Conservation (phyloP, 2,329 filamentous ascomycete genomes). For the Calonectria montana region DNA sequence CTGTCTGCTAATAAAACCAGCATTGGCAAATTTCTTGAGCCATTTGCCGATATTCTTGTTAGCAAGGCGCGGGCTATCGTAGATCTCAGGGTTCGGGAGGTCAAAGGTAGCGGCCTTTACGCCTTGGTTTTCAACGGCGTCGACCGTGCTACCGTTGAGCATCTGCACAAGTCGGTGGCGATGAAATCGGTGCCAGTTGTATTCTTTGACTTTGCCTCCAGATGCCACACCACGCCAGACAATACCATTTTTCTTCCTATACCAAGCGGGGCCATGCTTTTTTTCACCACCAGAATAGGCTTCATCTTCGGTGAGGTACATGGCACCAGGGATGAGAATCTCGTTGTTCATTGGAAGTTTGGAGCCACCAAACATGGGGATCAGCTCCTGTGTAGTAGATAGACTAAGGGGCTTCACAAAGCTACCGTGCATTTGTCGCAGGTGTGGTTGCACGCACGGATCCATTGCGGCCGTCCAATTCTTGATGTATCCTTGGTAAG, state of each 20-base stretch:
- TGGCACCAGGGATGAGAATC: conserved; percentile 72
- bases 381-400: conserved; percentile 63
- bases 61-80: conserved; percentile 53
- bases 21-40: conserved; percentile 53
- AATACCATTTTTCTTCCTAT: conserved; percentile 64
- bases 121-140: conserved; percentile 55
- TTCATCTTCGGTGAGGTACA: conserved; percentile 70
- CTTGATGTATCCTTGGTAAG: conserved; percentile 61
- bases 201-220: conserved; percentile 62
- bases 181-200: conserved; percentile 76
- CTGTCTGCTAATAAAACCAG: conserved; percentile 56
- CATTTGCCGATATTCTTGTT: conserved; percentile 54
- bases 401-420: conserved; percentile 66
- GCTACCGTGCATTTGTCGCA: conserved; percentile 65
- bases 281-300: conserved; percentile 68
- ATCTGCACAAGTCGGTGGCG: conserved; percentile 78
- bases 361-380: conserved; percentile 72
- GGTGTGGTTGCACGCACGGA: conserved; percentile 67
- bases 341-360: conserved; percentile 73
- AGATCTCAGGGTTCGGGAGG: conserved; percentile 55
- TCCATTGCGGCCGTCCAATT: conserved; percentile 71
- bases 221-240: conserved; percentile 76
- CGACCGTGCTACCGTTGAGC: conserved; percentile 72
- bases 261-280: conserved; percentile 66
- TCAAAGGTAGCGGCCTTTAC: conserved; percentile 60